Evolutionary conservation across 2,329 filamentous ascomycete genomes (phyloP).

Genomic region (Penicillium sp.): DNA sequence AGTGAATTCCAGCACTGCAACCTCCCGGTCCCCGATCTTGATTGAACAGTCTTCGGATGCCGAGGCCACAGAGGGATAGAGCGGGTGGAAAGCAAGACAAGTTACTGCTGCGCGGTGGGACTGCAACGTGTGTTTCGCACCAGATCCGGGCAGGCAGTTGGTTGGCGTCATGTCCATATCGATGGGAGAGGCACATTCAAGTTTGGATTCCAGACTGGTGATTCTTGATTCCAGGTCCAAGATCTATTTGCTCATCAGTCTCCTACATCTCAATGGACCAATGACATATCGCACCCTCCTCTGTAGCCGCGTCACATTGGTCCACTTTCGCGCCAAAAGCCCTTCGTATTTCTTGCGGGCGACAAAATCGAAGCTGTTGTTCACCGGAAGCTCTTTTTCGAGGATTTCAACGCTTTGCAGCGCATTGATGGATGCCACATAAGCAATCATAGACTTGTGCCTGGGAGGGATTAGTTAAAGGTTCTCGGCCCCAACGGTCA

Average conservation of each 20-base stretch:
- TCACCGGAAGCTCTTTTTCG: conserved; percentile 70
- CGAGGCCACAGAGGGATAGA: conserved; percentile 78
- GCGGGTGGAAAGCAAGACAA: conserved; percentile 79
- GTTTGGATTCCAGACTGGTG: conserved; percentile 65
- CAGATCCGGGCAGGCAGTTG: conserved; percentile 71
- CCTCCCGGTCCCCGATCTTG: conserved; percentile 88
- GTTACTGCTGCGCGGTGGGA: conserved; percentile 74
- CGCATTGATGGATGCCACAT: conserved; percentile 72
- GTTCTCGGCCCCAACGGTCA: background rate
- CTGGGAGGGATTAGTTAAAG: background rate
- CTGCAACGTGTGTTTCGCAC: conserved; percentile 68
- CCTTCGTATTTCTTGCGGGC: conserved; percentile 92
- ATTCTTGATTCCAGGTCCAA: conserved; percentile 78
- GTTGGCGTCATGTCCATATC: conserved; percentile 47
- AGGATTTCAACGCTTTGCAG: conserved; percentile 67
- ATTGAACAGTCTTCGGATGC: conserved; percentile 83
- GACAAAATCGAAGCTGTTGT: conserved; percentile 67
- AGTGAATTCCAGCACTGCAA: conserved; percentile 77
- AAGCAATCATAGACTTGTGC: conserved; percentile 87
- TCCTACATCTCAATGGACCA: conserved; percentile 51
- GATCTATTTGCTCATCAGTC: conserved; percentile 54
- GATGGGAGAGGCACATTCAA: conserved; percentile 71
- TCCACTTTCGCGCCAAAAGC: conserved; percentile 96
- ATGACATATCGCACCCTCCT: conserved; percentile 55
- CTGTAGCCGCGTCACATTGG: conserved; percentile 87